Percentiles rank a stretch among this genome's conserved stretches.
These are phyloP conservation scores for Sarcomyxa edulis DNA, from an alignment of 768 basidiomycete species.

Conservation along the genomic window DNA sequence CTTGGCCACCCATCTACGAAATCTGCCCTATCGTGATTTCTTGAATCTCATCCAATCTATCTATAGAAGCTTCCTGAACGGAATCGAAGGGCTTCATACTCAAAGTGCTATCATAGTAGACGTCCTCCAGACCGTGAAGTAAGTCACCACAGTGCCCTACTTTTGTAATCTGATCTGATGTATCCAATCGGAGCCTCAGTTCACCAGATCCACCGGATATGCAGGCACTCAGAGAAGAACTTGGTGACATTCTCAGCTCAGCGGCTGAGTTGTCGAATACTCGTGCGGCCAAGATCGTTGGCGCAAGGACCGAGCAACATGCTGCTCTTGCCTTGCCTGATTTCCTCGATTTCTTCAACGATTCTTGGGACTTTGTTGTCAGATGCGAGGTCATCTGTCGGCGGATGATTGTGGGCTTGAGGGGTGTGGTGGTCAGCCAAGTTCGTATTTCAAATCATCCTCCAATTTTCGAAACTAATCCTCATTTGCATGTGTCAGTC, in stretches of 20 bases:
- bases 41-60: slow-evolving; percentile 53
- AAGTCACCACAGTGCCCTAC: slow-evolving; percentile 8
- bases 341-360: slow-evolving; percentile 79
- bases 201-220: slow-evolving; percentile 31
- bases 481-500: slow-evolving; percentile 42
- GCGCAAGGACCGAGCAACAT: slow-evolving; percentile 75
- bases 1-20: slow-evolving; percentile 53
- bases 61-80: slow-evolving; percentile 57
- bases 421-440: slow-evolving; percentile 84
- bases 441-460: slow-evolving; percentile 27
- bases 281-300: slow-evolving; percentile 73
- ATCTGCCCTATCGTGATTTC: slow-evolving; percentile 68
- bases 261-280: slow-evolving; percentile 84
- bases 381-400: slow-evolving; percentile 80
- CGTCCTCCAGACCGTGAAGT: slow-evolving; percentile 45
- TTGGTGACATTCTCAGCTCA: slow-evolving; percentile 72
- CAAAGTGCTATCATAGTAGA: slow-evolving; percentile 56
- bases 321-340: slow-evolving; percentile 62
- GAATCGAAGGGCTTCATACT: slow-evolving; percentile 61
- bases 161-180: not conserved
- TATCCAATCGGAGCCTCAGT: slow-evolving; percentile 20
- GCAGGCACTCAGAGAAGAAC: slow-evolving; percentile 53
- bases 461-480: slow-evolving; percentile 3
- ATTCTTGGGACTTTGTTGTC: slow-evolving; percentile 88
- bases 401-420: slow-evolving; percentile 88